Evolutionary conservation across 78 protist genomes (phyloP).

Genomic region (Tieghemostelium lacteum): DNA sequence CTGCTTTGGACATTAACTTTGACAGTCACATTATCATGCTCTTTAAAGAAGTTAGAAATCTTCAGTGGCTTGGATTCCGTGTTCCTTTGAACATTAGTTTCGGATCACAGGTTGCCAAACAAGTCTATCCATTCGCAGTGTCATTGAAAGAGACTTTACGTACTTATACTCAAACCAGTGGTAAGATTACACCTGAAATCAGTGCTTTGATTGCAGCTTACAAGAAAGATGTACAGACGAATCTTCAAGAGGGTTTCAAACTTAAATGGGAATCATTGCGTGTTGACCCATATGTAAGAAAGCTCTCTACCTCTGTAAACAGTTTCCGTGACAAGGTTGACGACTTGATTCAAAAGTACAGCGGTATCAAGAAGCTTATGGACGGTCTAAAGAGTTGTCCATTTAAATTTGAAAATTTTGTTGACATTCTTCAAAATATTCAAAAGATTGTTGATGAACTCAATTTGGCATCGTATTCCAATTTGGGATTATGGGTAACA

Average conservation of each 20-base stretch:
- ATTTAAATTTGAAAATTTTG: conserved; percentile 52
- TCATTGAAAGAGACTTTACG: conserved; percentile 84
- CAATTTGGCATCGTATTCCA: conserved; percentile 75
- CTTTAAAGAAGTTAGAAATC: conserved; percentile 91
- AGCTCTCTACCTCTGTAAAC: conserved; percentile 49
- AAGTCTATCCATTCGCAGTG: conserved; percentile 87
- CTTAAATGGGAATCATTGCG: conserved; percentile 68
- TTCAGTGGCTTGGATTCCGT: conserved; percentile 85
- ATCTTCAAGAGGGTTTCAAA: conserved; percentile 82
- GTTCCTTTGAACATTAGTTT: conserved; percentile 73
- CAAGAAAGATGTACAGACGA: conserved; percentile 71
- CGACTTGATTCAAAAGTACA: conserved; percentile 33
- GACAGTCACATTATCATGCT: conserved; percentile 74
- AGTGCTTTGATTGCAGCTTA: conserved; percentile 86
- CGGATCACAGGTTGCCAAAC: conserved; percentile 72
- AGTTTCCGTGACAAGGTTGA: conserved; percentile 80
- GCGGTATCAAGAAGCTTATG: conserved; percentile 27
- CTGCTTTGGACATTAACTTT: conserved; percentile 89
- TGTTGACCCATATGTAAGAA: conserved; percentile 72
- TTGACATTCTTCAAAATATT: conserved; percentile 23
- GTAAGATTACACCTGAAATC: conserved; percentile 30
- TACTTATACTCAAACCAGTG: conserved; percentile 79
- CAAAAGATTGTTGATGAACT: conserved; percentile 90
- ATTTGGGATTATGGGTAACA: conserved; percentile 88
- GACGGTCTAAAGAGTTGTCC: conserved; percentile 18